phyloP scores from a whole-genome alignment of 345 rosid genomes.

The Camelina sativa region DNA sequence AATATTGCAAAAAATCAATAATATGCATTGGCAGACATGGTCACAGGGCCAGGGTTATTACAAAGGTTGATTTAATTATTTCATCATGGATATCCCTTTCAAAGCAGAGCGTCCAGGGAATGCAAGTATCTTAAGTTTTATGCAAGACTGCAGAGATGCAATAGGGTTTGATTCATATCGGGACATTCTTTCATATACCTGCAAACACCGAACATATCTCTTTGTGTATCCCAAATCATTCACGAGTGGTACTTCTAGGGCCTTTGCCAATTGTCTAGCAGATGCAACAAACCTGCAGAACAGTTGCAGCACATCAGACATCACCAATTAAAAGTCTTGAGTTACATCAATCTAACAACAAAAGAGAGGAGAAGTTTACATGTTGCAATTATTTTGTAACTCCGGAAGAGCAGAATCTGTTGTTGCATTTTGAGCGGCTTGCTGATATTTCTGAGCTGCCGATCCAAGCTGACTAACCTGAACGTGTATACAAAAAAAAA shows the following conservation, averaged over 20 bases:
- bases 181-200: constrained; percentile 53
- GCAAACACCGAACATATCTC: constrained; percentile 97
- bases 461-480: constrained; percentile 93
- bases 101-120: not conserved
- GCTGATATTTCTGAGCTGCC: constrained; percentile 91
- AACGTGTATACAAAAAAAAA: constrained; percentile 3
- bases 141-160: not conserved
- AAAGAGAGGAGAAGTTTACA: constrained; percentile 50
- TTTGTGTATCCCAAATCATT: constrained; percentile 99
- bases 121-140: not conserved
- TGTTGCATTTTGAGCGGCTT: constrained; percentile 83
- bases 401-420: constrained; percentile 78
- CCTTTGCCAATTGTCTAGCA: constrained; percentile 96
- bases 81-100: constrained; percentile 4
- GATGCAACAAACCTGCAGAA: constrained; percentile 86
- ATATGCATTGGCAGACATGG: constrained; percentile 7
- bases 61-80: not conserved
- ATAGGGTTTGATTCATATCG: not conserved
- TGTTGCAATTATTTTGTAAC: constrained; percentile 82
- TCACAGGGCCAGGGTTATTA: not conserved
- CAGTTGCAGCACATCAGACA: constrained; percentile 33
- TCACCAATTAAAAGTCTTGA: not conserved
- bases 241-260: constrained; percentile 95
- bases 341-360: constrained; percentile 16
- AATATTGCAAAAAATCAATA: constrained; percentile 26